phyloP scores from a whole-genome alignment of 345 rosid species.

The Eucalyptus regnans region DNA sequence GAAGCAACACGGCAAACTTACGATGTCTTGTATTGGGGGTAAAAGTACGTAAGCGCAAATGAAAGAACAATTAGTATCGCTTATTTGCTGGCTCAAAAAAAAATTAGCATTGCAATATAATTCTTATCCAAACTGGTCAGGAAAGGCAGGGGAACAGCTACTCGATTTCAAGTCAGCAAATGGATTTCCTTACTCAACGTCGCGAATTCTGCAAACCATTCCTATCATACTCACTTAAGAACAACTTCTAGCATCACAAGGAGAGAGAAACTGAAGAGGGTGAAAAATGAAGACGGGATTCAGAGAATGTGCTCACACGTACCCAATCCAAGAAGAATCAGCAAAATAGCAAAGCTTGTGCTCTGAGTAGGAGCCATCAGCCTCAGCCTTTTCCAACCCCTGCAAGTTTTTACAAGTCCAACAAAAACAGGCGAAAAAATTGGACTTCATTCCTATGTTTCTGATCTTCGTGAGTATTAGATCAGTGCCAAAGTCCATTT shows the following conservation, averaged over 20 bases:
- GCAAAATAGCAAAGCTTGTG: not conserved
- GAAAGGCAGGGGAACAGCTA: not conserved
- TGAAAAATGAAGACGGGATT: not conserved
- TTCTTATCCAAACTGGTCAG: not conserved
- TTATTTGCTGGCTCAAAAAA: not conserved
- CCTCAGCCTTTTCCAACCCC: conserved; percentile 13
- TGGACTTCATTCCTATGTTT: not conserved
- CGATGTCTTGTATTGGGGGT: not conserved
- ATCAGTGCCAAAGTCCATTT: not conserved
- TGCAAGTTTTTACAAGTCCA: not conserved
- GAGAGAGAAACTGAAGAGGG: not conserved
- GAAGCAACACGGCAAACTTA: not conserved
- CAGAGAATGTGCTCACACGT: not conserved
- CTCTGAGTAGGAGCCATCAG: conserved; percentile 31
- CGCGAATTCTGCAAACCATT: not conserved
- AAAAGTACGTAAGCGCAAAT: not conserved
- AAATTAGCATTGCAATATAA: not conserved
- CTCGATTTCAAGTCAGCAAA: not conserved
- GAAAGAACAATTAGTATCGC: not conserved
- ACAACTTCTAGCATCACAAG: not conserved
- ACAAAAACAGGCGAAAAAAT: not conserved
- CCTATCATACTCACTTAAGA: not conserved
- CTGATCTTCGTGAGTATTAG: not conserved
- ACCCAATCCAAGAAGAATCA: not conserved
- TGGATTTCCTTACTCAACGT: not conserved